A percentile compares a stretch with the other conserved stretches of the same genome.
These are phyloP conservation scores for Herpetospermum pedunculosum DNA, from an alignment of 306 rosid genomes.

Conservation along the genomic window DNA sequence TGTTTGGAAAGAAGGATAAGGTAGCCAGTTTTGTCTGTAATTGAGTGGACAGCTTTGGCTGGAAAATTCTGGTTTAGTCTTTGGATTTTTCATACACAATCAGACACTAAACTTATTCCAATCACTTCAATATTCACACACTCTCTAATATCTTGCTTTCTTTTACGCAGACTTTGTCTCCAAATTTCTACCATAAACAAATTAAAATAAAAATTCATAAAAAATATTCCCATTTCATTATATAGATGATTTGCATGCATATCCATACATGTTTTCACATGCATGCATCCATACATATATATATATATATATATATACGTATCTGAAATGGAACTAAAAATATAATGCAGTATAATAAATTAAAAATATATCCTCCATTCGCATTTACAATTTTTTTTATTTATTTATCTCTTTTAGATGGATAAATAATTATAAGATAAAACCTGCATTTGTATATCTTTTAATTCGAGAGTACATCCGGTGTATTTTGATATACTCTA, in stretches of 20 bases:
- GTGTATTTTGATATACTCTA: too few species aligned
- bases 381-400: too few species aligned
- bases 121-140: background rate
- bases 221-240: background rate
- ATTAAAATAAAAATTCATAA: background rate
- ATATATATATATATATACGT: background rate
- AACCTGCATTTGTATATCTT: too few species aligned
- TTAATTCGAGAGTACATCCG: too few species aligned
- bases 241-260: background rate
- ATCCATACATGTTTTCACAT: background rate
- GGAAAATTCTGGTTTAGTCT: slow-evolving; percentile 7
- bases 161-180: background rate
- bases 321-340: background rate
- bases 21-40: background rate
- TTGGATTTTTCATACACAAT: slow-evolving; percentile 5
- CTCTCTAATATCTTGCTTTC: background rate
- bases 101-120: slow-evolving; percentile 8
- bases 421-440: too few species aligned
- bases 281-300: background rate
- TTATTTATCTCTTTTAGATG: too few species aligned
- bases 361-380: background rate
- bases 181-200: background rate
- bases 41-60: slow-evolving; percentile 9
- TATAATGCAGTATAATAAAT: background rate
- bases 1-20: slow-evolving; percentile 8